phyloP scores from a whole-genome alignment of 2,329 filamentous ascomycete genomes.

The Exophiala lecanii-corni region DNA sequence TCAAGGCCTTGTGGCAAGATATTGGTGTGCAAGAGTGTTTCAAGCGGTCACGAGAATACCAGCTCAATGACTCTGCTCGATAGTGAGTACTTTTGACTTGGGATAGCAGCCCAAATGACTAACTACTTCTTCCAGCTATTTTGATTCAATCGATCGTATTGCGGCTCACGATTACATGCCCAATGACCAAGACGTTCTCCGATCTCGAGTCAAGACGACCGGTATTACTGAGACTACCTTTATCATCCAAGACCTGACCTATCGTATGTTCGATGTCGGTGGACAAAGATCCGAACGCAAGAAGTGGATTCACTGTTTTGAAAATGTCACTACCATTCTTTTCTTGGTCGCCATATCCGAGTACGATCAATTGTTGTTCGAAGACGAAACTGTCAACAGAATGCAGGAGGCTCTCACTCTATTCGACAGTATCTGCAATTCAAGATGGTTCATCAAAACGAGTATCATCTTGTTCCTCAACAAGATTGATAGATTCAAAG shows the following conservation, averaged over 20 bases:
- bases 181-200: conserved; percentile 89
- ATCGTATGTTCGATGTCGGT: conserved; percentile 96
- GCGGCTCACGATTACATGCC: conserved; percentile 88
- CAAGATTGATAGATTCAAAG: conserved; percentile 72
- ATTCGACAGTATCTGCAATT: conserved; percentile 70
- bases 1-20: conserved; percentile 89
- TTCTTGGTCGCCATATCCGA: conserved; percentile 96
- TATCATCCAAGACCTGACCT: conserved; percentile 89
- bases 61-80: conserved; percentile 92
- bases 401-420: conserved; percentile 69
- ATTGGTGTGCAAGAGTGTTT: conserved; percentile 91
- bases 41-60: conserved; percentile 91
- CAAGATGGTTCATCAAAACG: conserved; percentile 67
- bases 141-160: conserved; percentile 89
- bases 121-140: conserved; percentile 64
- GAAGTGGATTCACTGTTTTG: conserved; percentile 99
- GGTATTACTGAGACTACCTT: conserved; percentile 97
- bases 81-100: conserved; percentile 60
- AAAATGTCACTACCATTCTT: conserved; percentile 94
- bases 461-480: conserved; percentile 70
- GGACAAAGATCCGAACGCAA: conserved; percentile 93
- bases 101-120: conserved; percentile 28
- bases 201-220: conserved; percentile 94
- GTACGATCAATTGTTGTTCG: conserved; percentile 92
- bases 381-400: conserved; percentile 86